These are phyloP conservation scores for Colletotrichum gigasporum DNA, from an alignment of 2,329 filamentous ascomycete genomes.

Conservation along the genomic window DNA sequence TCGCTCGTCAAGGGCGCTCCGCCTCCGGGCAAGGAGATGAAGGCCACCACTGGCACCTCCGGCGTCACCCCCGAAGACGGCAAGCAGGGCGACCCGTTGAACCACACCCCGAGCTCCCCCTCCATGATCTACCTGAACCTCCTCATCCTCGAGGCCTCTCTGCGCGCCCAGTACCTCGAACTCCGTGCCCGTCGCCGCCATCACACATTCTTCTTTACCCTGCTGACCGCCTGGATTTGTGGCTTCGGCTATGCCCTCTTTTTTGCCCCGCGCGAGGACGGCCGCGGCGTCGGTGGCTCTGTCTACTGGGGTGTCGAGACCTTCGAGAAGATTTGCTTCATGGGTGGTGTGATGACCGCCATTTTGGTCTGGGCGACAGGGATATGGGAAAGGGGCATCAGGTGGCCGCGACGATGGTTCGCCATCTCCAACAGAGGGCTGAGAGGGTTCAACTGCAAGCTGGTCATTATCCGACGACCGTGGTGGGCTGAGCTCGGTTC, in stretches of 20 bases:
- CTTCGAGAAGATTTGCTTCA: slow-evolving; percentile 88
- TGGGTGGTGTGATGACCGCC: slow-evolving; percentile 88
- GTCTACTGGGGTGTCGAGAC: slow-evolving; percentile 97
- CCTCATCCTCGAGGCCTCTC: slow-evolving; percentile 92
- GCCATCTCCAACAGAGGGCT: slow-evolving; percentile 88
- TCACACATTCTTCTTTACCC: slow-evolving; percentile 89
- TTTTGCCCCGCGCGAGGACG: slow-evolving; percentile 95
- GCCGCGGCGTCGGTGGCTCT: slow-evolving; percentile 87
- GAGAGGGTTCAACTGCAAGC: slow-evolving; percentile 93
- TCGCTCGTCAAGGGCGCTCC: slow-evolving; percentile 93
- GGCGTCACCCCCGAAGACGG: slow-evolving; percentile 53
- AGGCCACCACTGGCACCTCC: slow-evolving; percentile 44
- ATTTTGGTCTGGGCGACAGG: slow-evolving; percentile 93
- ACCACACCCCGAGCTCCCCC: slow-evolving; percentile 85
- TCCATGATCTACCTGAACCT: slow-evolving; percentile 99
- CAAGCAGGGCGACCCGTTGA: slow-evolving; percentile 75
- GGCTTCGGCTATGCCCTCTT: slow-evolving; percentile 92
- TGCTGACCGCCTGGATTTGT: slow-evolving; percentile 82
- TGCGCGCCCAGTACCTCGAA: slow-evolving; percentile 92
- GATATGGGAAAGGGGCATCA: slow-evolving; percentile 93
- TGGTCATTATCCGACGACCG: slow-evolving; percentile 85
- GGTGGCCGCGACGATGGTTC: slow-evolving; percentile 94
- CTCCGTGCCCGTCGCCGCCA: slow-evolving; percentile 88
- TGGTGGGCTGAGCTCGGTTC: slow-evolving; percentile 84
- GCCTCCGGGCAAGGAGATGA: slow-evolving; percentile 63